Evolutionary conservation across 2,329 filamentous ascomycete genomes (phyloP).

Genomic region (Aspergillus japonicus): DNA sequence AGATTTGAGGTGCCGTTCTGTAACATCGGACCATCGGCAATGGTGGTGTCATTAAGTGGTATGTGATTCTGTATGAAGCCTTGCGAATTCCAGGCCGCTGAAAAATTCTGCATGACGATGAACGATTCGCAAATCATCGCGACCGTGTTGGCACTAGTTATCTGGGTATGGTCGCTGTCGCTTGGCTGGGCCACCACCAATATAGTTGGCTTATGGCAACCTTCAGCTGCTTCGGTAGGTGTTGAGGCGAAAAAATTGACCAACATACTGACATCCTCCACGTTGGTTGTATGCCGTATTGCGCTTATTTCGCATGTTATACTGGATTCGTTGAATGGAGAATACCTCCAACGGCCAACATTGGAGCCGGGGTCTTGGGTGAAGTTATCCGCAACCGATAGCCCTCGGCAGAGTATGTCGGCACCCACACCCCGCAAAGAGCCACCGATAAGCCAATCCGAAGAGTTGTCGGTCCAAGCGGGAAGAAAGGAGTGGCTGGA

Average conservation of each 20-base stretch:
- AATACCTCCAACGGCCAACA: conserved; percentile 1
- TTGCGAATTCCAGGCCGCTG: conserved; percentile 12
- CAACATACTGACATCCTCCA: background rate
- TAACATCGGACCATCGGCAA: conserved; percentile 15
- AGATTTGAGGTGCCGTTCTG: conserved; percentile 18
- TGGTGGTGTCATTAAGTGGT: conserved; percentile 7
- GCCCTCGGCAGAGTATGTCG: background rate
- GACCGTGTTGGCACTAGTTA: background rate
- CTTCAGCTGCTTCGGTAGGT: background rate
- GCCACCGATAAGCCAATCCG: conserved; percentile 9
- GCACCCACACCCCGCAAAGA: conserved; percentile 10
- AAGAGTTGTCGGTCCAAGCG: conserved; percentile 8
- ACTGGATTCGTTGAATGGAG: background rate
- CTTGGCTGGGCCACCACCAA: conserved; percentile 6
- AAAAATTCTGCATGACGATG: conserved; percentile 15
- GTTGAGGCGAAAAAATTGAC: conserved; percentile 10
- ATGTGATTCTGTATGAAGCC: conserved; percentile 14
- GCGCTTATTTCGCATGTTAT: background rate
- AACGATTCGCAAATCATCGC: conserved; percentile 16
- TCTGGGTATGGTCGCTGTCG: conserved; percentile 1
- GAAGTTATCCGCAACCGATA: conserved; percentile 1
- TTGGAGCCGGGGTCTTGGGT: conserved; percentile 1
- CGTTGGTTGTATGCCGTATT: background rate
- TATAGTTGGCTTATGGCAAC: conserved; percentile 1
- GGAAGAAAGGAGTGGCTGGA: conserved; percentile 9